Percentiles rank a stretch among this genome's conserved stretches.
Conservation (phyloP, 768 basidiomycete genomes). For the Panellus pusillus region DNA sequence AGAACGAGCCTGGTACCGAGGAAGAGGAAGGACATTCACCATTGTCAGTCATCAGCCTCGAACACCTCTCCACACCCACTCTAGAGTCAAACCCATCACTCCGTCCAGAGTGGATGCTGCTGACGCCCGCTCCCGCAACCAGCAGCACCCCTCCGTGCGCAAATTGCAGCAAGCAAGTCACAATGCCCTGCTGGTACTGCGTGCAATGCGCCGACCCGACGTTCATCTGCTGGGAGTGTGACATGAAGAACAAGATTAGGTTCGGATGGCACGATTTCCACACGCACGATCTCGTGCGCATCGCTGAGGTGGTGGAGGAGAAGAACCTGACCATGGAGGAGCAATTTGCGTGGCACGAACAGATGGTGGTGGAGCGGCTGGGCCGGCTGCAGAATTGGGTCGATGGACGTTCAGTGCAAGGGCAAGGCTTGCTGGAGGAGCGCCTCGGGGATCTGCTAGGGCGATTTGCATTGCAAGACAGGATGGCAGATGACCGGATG, state of each 20-base stretch:
- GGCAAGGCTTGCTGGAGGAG: no score
- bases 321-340: constrained; percentile 19
- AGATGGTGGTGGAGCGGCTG: no score
- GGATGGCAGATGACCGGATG: no score
- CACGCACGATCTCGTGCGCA: constrained; percentile 24
- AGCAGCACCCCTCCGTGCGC: constrained; percentile 19
- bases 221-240: constrained; percentile 27
- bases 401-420: no score
- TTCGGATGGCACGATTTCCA: constrained; percentile 18
- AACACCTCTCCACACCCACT: background rate
- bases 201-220: constrained; percentile 25
- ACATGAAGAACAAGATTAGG: constrained; percentile 12
- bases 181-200: constrained; percentile 33
- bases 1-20: background rate
- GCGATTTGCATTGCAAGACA: no score
- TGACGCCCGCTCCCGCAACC: background rate
- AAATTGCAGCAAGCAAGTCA: constrained; percentile 20
- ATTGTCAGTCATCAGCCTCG: background rate
- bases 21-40: constrained; percentile 7
- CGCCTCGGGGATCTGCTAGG: no score
- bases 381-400: no score
- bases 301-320: constrained; percentile 15
- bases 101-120: no score
- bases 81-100: background rate
- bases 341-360: no score